A percentile compares a stretch with the other conserved stretches of the same genome.
Conservation (phyloP, 352 stramenopile species). For the Pythium monospermum region DNA sequence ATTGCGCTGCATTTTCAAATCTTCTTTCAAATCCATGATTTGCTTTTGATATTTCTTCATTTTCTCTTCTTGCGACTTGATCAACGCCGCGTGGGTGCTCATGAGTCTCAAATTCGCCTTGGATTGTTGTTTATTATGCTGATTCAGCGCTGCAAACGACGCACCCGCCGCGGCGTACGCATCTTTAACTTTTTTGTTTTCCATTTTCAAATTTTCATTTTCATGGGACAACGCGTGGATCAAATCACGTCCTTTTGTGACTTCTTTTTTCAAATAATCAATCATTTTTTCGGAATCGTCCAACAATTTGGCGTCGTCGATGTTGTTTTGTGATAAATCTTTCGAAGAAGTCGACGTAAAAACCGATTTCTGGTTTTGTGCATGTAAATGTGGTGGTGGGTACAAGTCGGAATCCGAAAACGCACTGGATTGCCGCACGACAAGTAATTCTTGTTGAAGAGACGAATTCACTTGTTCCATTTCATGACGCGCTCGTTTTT, state of each 20-base stretch:
- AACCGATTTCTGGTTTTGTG: slow-evolving; percentile 29
- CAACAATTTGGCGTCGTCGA: slow-evolving; percentile 54
- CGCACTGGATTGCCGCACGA: slow-evolving; percentile 48
- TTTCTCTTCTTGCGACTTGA: slow-evolving; percentile 87
- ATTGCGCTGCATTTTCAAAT: slow-evolving; percentile 72
- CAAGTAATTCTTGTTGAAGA: slow-evolving; percentile 59
- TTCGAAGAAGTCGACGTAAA: slow-evolving; percentile 3
- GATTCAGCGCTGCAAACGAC: slow-evolving; percentile 89
- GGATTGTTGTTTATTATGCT: slow-evolving; percentile 93
- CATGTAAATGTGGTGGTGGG: slow-evolving; percentile 16
- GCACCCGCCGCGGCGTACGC: slow-evolving; percentile 89
- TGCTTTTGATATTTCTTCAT: slow-evolving; percentile 90
- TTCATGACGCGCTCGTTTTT: slow-evolving; percentile 63
- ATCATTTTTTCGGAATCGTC: slow-evolving; percentile 85
- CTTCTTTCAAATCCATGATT: slow-evolving; percentile 74
- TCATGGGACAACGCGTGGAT: slow-evolving; percentile 61
- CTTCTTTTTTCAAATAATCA: slow-evolving; percentile 74
- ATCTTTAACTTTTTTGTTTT: slow-evolving; percentile 91
- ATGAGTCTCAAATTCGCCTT: slow-evolving; percentile 89
- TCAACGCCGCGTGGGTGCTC: slow-evolving; percentile 78
- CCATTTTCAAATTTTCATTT: slow-evolving; percentile 78
- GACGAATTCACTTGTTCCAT: slow-evolving; percentile 74
- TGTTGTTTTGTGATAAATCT: slow-evolving; percentile 29
- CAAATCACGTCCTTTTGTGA: slow-evolving; percentile 68
- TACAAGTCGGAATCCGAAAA: slow-evolving; percentile 44